Conservation (phyloP, 208 protist genomes). For the Leishmania martiniquensis region DNA sequence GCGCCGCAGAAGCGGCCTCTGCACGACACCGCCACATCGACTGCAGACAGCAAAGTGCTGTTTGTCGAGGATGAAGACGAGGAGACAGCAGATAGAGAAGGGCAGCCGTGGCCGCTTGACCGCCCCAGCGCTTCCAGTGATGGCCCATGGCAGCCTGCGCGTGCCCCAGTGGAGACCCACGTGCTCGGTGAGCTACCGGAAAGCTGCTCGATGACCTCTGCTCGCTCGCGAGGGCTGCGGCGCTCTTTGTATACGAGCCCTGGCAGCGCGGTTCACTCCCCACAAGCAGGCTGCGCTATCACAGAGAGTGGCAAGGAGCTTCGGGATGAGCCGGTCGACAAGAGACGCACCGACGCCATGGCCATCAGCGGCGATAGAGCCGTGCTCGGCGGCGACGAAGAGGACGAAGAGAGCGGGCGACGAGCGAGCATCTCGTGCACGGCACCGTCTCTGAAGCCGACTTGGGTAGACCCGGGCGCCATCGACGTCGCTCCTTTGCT, state of each 20-base stretch:
- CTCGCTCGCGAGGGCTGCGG: background rate
- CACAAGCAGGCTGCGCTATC: background rate
- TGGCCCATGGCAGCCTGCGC: background rate
- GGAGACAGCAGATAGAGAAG: background rate
- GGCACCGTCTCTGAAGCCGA: constrained; percentile 10
- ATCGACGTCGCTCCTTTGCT: background rate
- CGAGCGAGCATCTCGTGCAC: background rate
- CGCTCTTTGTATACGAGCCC: background rate
- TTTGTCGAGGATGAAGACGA: constrained; percentile 27
- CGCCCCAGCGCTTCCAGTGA: background rate
- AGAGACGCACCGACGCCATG: background rate
- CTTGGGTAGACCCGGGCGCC: background rate
- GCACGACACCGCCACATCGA: constrained; percentile 8
- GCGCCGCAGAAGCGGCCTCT: background rate
- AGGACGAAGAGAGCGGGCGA: background rate
- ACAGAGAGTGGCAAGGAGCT: constrained; percentile 3
- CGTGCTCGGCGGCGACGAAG: background rate
- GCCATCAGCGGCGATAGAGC: background rate
- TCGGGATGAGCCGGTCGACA: background rate
- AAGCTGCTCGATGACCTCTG: constrained; percentile 4
- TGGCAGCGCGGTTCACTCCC: background rate
- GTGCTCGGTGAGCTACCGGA: constrained; percentile 23
- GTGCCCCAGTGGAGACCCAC: constrained; percentile 7
- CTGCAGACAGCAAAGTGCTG: constrained; percentile 20
- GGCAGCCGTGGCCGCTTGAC: background rate